Percentiles rank a stretch among this genome's conserved stretches.
phyloP scores from a whole-genome alignment of 164 flowering plant genomes.

The Tetrastigma voinierianum region DNA sequence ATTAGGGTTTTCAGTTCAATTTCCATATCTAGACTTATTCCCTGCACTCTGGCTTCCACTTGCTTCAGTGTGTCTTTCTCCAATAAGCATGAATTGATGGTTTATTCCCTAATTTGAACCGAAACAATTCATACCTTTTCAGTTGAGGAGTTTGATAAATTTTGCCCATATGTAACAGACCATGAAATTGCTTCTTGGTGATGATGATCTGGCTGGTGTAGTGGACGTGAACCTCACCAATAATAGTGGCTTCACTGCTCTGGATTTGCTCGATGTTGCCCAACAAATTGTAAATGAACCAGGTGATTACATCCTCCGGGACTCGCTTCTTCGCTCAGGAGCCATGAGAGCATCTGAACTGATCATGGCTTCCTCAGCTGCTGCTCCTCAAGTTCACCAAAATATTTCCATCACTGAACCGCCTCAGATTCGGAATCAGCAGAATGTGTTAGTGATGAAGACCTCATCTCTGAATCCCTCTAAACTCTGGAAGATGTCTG shows the following conservation, averaged over 20 bases:
- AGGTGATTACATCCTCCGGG: background rate
- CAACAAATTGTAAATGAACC: background rate
- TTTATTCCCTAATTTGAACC: too few species aligned
- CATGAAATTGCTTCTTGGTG: constrained; percentile 2
- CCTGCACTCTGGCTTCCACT: too few species aligned
- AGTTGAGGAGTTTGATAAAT: too few species aligned
- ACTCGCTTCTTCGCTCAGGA: constrained; percentile 2
- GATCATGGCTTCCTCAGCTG: too few species aligned
- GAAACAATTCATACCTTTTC: too few species aligned
- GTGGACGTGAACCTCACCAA: constrained; percentile 1
- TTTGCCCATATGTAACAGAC: background rate
- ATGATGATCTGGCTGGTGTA: background rate
- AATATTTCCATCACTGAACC: too few species aligned
- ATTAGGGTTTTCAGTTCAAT: background rate
- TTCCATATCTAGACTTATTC: too few species aligned
- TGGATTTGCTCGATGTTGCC: background rate
- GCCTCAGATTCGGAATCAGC: too few species aligned
- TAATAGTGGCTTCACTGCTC: constrained; percentile 4
- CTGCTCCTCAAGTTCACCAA: too few species aligned
- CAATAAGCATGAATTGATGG: background rate
- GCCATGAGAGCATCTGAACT: background rate
- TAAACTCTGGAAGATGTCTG: constrained; percentile 1
- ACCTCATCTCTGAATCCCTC: background rate
- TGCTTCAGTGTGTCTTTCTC: background rate
- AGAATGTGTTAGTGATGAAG: too few species aligned